phyloP scores from a whole-genome alignment of 108 stramenopile species.

The Craspedostauros australis region DNA sequence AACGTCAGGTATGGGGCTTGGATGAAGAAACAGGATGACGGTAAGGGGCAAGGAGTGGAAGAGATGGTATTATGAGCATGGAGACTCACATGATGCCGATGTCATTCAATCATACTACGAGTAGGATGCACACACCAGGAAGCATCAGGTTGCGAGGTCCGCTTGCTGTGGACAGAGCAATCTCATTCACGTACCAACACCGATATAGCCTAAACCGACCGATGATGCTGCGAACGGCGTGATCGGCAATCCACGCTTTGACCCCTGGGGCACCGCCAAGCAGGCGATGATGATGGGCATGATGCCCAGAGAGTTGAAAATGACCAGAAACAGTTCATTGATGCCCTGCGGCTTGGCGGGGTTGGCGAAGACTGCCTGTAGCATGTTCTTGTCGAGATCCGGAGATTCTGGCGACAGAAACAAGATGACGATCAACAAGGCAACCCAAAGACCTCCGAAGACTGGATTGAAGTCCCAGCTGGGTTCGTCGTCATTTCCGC shows the following conservation, averaged over 20 bases:
- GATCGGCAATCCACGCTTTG: constrained; percentile 30
- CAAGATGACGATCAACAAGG: constrained; percentile 5
- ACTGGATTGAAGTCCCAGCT: constrained; percentile 3
- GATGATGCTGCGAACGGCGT: constrained; percentile 48
- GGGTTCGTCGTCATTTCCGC: too few relatives aligned
- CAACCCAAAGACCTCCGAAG: background rate
- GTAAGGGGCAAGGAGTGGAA: too few relatives aligned
- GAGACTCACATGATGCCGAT: too few relatives aligned
- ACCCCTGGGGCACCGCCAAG: constrained; percentile 46
- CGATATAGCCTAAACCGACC: constrained; percentile 41
- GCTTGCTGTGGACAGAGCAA: too few relatives aligned
- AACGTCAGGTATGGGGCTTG: constrained; percentile 48
- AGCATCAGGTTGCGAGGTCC: too few relatives aligned
- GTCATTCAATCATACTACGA: too few relatives aligned
- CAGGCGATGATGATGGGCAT: constrained; percentile 48
- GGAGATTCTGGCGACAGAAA: constrained; percentile 1
- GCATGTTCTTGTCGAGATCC: constrained; percentile 15
- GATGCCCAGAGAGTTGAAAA: constrained; percentile 57
- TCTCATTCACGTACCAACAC: too few relatives aligned
- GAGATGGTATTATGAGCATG: too few relatives aligned
- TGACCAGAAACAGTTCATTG: constrained; percentile 49
- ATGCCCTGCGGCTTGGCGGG: constrained; percentile 42
- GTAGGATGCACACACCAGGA: too few relatives aligned
- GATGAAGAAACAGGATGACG: too few relatives aligned
- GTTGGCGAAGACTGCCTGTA: constrained; percentile 40